Evolutionary conservation across 2,329 filamentous ascomycete species (phyloP), one percentile per base, ranked within the genome.

Genomic region (Cytospora mali): DNA sequence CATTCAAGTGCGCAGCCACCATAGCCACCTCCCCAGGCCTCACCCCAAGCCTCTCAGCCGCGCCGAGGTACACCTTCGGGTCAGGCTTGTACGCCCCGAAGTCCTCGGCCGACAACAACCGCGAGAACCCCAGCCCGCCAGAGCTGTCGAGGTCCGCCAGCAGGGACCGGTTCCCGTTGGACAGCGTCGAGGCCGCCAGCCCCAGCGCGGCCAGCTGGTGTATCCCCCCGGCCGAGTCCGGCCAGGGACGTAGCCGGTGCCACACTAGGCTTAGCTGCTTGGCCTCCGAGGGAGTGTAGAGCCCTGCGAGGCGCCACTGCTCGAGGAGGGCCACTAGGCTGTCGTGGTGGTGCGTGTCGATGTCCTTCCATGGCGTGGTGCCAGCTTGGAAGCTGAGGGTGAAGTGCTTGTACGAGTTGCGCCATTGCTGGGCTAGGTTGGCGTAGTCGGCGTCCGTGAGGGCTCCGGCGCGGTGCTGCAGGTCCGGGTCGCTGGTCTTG

Each of bases 81-180:
- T 84, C 81, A 1, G 91, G 91, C 78, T 95, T 95, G 74, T 94
- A 95, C 0, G 85, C 86, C 51, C 80, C 77, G 71, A 93, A 94
- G 66, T 88, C 82, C 74, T 90, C 90, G 0, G 87, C 85, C 10
- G 86, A 90, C 64, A 89, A 78, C 46, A 93, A 69, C 59, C 80
- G 75, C 25, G 80, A 79, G 69, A 93, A 94, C 0, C 81, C 81
- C 56, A 93, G 80, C 5, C 75, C 73, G 1, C 84, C 87, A 68
- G 85, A 79, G 56, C 75, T 71, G 55, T 83, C 75, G 55, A 95
- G 79, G 71, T 94, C 91, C 2, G 76, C 71, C 50, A 94, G 78
- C n/a, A 94, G 77, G 1, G 79, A 76, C 2, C 80, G 71, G 71
- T 93, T 94, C 39, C 89, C 91, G 71, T 95, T 95, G 29, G 88